Evolutionary conservation across 257 asterid genomes (phyloP).

Genomic region (Solanum arcanum): DNA sequence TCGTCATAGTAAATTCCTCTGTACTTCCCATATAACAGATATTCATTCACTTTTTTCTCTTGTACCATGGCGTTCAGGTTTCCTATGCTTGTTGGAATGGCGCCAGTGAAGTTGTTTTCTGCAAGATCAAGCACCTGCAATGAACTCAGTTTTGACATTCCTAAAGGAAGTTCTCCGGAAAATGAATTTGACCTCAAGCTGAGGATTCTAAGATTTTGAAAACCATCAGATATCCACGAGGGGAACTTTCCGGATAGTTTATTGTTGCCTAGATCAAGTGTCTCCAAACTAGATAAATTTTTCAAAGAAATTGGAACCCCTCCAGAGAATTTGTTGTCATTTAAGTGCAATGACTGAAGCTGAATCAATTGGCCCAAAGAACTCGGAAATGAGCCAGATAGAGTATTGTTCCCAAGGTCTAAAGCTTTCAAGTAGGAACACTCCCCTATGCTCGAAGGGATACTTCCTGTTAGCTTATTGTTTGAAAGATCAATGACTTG

Average conservation of each 20-base stretch:
- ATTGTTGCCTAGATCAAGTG: slow-evolving; percentile 37
- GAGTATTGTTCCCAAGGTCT: slow-evolving; percentile 28
- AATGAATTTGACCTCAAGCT: slow-evolving; percentile 25
- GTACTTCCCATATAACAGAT: slow-evolving; percentile 28
- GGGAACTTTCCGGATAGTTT: slow-evolving; percentile 20
- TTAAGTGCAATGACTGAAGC: slow-evolving; percentile 34
- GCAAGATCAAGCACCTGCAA: slow-evolving; percentile 46
- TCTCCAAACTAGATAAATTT: slow-evolving; percentile 33
- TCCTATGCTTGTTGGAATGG: slow-evolving; percentile 21
- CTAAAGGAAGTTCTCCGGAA: slow-evolving; percentile 15
- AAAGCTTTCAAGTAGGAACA: slow-evolving; percentile 21
- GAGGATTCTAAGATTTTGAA: slow-evolving; percentile 28
- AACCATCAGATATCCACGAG: slow-evolving; percentile 23
- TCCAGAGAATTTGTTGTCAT: slow-evolving; percentile 27
- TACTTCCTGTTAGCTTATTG: slow-evolving; percentile 29
- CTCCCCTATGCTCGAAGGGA: slow-evolving; percentile 32
- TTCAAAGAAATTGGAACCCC: slow-evolving; percentile 25
- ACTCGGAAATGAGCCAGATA: slow-evolving; percentile 30
- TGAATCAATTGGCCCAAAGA: slow-evolving; percentile 26
- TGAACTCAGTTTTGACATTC: slow-evolving; percentile 19
- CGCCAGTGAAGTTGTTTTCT: slow-evolving; percentile 26
- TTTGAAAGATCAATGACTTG: slow-evolving; percentile 32
- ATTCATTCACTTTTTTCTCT: slow-evolving; percentile 9
- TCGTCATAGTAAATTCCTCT: slow-evolving; percentile 35
- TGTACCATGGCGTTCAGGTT: slow-evolving; percentile 30